These are phyloP conservation scores for Amanita thiersii DNA, from an alignment of 768 basidiomycete genomes.

Conservation along the genomic window DNA sequence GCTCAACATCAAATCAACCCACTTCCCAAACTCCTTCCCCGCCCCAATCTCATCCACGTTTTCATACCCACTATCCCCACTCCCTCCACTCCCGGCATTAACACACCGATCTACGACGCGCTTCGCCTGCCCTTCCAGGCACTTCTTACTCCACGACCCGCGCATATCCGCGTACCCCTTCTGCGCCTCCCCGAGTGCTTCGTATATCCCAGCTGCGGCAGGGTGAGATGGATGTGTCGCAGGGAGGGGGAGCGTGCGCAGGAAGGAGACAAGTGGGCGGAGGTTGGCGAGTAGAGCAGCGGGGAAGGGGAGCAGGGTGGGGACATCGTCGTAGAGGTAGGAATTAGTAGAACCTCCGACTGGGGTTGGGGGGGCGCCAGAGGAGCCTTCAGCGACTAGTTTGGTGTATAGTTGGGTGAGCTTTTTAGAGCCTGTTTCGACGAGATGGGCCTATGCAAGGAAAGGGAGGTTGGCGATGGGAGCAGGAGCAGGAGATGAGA, in stretches of 20 bases:
- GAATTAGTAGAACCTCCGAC: no score
- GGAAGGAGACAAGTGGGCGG: slow-evolving; percentile 55
- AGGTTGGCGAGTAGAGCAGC: slow-evolving; percentile 43
- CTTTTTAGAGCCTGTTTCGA: slow-evolving; percentile 81
- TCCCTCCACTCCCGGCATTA: no score
- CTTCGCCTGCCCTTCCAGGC: slow-evolving; percentile 64
- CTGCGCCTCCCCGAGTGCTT: slow-evolving; percentile 69
- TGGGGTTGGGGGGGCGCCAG: slow-evolving; percentile 59
- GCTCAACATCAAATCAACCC: slow-evolving; percentile 56
- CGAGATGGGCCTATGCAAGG: slow-evolving; percentile 47
- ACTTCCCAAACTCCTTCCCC: slow-evolving; percentile 65
- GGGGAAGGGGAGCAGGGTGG: slow-evolving; percentile 47
- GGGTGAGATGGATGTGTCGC: slow-evolving; percentile 81
- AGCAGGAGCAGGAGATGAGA: neutral
- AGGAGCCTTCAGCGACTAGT: slow-evolving; percentile 79
- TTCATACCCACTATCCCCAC: slow-evolving; percentile 32
- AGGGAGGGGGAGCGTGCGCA: slow-evolving; percentile 68
- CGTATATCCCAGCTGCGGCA: slow-evolving; percentile 53
- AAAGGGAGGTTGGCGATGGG: neutral
- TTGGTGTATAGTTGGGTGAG: slow-evolving; percentile 79
- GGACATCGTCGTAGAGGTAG: slow-evolving; percentile 34
- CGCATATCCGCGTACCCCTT: slow-evolving; percentile 84
- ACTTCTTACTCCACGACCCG: slow-evolving; percentile 68
- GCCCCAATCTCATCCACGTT: slow-evolving; percentile 55
- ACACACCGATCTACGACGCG: slow-evolving; percentile 59